Conservation (phyloP, 805 yeast species). For the Crinitomyces ghanaensis region DNA sequence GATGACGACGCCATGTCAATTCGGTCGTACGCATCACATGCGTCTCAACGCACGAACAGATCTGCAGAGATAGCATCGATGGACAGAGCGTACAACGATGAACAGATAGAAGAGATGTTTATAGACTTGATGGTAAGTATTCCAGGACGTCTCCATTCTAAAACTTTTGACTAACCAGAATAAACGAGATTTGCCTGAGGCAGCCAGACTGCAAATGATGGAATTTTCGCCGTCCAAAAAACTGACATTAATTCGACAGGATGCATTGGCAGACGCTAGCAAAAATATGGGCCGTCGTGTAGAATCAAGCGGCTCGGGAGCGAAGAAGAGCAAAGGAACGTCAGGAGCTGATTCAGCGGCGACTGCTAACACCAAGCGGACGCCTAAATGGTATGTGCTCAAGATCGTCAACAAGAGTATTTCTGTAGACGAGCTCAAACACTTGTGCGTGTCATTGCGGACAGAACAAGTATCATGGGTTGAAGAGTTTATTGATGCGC, state of each 20-base stretch:
- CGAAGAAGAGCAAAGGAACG: slow-evolving; percentile 8
- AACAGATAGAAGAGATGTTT: slow-evolving; percentile 63
- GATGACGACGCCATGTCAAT: slow-evolving; percentile 11
- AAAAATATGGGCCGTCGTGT: slow-evolving; percentile 28
- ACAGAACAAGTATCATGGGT: slow-evolving; percentile 88
- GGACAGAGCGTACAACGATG: slow-evolving; percentile 56
- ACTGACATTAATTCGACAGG: slow-evolving; percentile 87
- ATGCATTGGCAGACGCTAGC: slow-evolving; percentile 64
- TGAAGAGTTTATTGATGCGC: slow-evolving; percentile 56
- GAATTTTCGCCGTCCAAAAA: slow-evolving; percentile 67
- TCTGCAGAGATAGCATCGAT: slow-evolving; percentile 31
- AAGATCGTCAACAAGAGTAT: slow-evolving; percentile 60
- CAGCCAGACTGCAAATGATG: slow-evolving; percentile 67
- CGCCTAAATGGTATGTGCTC: slow-evolving; percentile 70
- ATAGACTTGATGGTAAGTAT: slow-evolving; percentile 53
- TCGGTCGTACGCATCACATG: slow-evolving; percentile 7
- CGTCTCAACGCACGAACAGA: slow-evolving; percentile 5
- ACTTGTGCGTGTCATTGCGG: slow-evolving; percentile 81
- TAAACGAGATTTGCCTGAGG: slow-evolving; percentile 60
- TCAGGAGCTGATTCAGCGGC: slow-evolving; percentile 19
- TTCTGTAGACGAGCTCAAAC: slow-evolving; percentile 58
- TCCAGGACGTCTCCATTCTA: neutral
- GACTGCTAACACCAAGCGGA: slow-evolving; percentile 25
- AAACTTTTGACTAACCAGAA: slow-evolving; percentile 10
- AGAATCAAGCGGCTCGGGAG: slow-evolving; percentile 1